Evolutionary conservation across 1,139 yeast species (phyloP), one percentile per base, ranked within the genome.

Genomic region (Protomyces lactucae-debilis): DNA sequence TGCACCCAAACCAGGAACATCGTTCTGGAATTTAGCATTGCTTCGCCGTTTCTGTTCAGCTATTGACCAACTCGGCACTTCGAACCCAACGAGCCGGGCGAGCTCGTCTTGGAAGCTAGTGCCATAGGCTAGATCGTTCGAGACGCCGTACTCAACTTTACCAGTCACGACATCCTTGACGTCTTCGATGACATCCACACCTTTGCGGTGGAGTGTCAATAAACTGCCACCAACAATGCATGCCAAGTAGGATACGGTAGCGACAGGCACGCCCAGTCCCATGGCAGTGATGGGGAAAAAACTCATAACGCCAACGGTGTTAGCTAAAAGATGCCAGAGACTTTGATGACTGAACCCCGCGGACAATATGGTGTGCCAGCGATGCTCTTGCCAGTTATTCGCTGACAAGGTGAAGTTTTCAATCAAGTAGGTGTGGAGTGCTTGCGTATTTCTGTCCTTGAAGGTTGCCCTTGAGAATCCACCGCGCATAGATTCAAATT

Each of bases 271-370:
- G 1, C 63, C 63, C 23, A 59, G 14, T 16, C 57, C 52, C 14
- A 39, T 52, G n/a, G 57, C 28, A 14, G 52, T 52, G 14, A 55
- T 51, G 8, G 63, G 63, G n/a, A 39, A 52, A 53, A 59, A 59
- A 8, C 57, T 52, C 8, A 59, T 51, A 14, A 59, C 36, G 43
- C 63, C 63, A n/a, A 59, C 39, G 8, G 63, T 59, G 45, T 59
- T 59, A 12, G 57, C 63, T n/a, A 43, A 9, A 18, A 59, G 35
- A 55, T 59, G 63, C 63, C 63, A 59, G 14, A 59, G 14, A 8
- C 52, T 40, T 10, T 52, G 21, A 43, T 59, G 63, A 12, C 57
- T 52, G 32, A 59, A 59, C 14, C 63, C 63, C 16, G 55, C 39
- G 14, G 57, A 52, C 35, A 59, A 37, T 12, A 52, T 10, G 12